Evolutionary conservation across 805 yeast genomes (phyloP).

Genomic region (Starmerella gropengiesseri): DNA sequence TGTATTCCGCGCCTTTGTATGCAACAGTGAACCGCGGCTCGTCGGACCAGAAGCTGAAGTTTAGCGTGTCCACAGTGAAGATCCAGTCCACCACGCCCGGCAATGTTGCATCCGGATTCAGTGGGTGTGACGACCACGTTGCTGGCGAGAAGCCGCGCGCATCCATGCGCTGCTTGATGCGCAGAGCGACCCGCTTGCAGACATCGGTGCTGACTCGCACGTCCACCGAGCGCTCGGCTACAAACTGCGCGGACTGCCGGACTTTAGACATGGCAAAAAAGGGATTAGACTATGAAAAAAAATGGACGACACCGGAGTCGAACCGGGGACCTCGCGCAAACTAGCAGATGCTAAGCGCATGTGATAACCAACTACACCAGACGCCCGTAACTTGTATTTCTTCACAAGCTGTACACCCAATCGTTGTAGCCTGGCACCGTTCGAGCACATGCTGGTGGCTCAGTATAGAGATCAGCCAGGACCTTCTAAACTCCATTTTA

Average conservation of each 20-base stretch:
- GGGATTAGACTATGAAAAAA: conserved; percentile 6
- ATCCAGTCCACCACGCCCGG: conserved; percentile 31
- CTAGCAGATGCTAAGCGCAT: conserved; percentile 22
- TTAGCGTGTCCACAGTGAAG: conserved; percentile 34
- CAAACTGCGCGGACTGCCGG: conserved; percentile 9
- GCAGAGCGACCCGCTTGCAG: conserved; percentile 29
- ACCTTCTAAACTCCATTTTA: no score
- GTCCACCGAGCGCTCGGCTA: conserved; percentile 21
- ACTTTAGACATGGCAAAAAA: conserved; percentile 14
- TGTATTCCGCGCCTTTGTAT: conserved; percentile 29
- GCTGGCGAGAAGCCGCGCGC: conserved; percentile 27
- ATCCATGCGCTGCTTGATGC: conserved; percentile 26
- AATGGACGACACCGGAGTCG: conserved; percentile 24
- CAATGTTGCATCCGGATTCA: conserved; percentile 27
- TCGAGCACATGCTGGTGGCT: no score
- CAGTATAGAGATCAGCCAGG: no score
- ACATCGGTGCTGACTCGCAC: conserved; percentile 26
- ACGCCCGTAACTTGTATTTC: conserved; percentile 12
- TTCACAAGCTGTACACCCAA: no score
- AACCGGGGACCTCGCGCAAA: conserved; percentile 24
- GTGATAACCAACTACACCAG: conserved; percentile 25
- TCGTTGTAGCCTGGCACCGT: no score
- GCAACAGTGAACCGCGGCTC: conserved; percentile 30
- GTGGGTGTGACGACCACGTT: conserved; percentile 32
- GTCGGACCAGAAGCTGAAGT: conserved; percentile 38